Evolutionary conservation across 2,329 filamentous ascomycete species (phyloP), one percentile per base, ranked within the genome.

Genomic region (Cadophora sp.): DNA sequence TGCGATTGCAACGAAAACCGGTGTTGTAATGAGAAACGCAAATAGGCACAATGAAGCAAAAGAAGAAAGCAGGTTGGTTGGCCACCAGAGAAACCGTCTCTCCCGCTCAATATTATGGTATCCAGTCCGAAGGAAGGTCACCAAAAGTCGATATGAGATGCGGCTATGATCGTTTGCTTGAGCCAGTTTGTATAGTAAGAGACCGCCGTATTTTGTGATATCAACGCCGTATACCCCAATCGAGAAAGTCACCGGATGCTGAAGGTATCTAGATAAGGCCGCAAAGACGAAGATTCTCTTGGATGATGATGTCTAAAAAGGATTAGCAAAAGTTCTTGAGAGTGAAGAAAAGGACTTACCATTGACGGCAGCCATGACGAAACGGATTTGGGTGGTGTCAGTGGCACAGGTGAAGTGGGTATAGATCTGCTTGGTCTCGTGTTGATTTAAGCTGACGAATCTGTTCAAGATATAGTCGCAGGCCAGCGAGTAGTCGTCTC

Each of bases 371-470:
- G 95, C 94, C 96, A 99, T 99, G 83, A 99, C 96, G 86, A 99
- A 98, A 79, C 96, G 91, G 77, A 99, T 99, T 82, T 99, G 96
- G 77, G 96, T 97, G 37, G 96, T 99, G 80, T 99, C 96, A 60
- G 96, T 99, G 70, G 96, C 96, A 80, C 96, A 98, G 62, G 96
- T 99, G 83, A 99, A 99, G 83, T 98, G 96, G 68, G 96, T 99
- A 86, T 99, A 99, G 81, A 99, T 98, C 82, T 99, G 96, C 87
- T 99, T 99, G 65, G 94, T 97, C 85, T 98, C 96, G 80, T 97
- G 95, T 83, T 98, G 96, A 85, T 99, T 99, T 79, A 99, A 85
- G 79, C 92, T 96, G 77, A 98, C 96, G 82, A 99, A 99, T 79
- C 96, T 90, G 87, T 98, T 98, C 71, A 99, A 88, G 77, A 99